A percentile compares a stretch with the other conserved stretches of the same genome.
phyloP scores from a whole-genome alignment of 495 filamentous ascomycete species.

The Hypoxylon fuscum region DNA sequence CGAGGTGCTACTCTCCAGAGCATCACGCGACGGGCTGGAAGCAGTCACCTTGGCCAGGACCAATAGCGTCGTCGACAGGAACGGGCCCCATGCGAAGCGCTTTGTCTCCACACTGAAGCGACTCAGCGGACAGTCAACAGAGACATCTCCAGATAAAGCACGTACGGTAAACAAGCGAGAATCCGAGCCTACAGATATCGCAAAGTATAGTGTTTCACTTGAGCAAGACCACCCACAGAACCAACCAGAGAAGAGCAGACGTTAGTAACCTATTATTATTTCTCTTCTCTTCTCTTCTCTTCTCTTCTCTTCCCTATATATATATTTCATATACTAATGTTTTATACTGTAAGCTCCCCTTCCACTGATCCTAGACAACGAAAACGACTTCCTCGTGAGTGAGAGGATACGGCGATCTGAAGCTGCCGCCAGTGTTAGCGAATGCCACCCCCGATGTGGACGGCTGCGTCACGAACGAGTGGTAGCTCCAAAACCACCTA shows the following conservation, averaged over 20 bases:
- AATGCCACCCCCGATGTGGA: not conserved
- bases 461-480: not conserved
- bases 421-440: not conserved
- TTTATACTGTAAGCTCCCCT: not conserved
- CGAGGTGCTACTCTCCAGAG: slow-evolving; percentile 56
- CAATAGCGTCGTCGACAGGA: slow-evolving; percentile 53
- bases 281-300: no score
- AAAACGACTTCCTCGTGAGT: slow-evolving; percentile 39
- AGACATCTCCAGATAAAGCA: not conserved
- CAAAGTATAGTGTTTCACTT: not conserved
- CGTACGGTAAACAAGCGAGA: not conserved
- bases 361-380: slow-evolving; percentile 30
- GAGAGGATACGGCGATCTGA: slow-evolving; percentile 36
- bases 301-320: no score
- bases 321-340: no score
- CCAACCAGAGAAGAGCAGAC: not conserved
- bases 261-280: not conserved
- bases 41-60: slow-evolving; percentile 55
- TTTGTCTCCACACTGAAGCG: slow-evolving; percentile 47
- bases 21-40: slow-evolving; percentile 57
- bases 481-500: not conserved
- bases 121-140: slow-evolving; percentile 26
- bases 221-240: not conserved
- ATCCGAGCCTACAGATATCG: not conserved
- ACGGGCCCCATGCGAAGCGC: slow-evolving; percentile 35